Percentiles rank a stretch among this genome's conserved stretches.
Evolutionary conservation across 2,329 filamentous ascomycete genomes (phyloP).

Genomic region (Zymoseptoria pseudotritici): DNA sequence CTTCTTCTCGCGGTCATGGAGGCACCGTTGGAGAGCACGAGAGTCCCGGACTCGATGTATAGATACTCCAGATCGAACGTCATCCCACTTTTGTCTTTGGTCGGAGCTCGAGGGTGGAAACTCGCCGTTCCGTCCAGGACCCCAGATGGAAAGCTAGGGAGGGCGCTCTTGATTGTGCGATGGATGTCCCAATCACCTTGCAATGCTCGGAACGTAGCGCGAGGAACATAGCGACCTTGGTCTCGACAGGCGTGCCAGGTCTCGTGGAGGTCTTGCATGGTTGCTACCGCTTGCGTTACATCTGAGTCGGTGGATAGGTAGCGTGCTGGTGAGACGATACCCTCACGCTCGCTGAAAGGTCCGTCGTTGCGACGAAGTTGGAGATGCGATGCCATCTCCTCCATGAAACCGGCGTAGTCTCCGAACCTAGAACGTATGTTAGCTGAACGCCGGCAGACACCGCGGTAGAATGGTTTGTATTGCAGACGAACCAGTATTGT

Average conservation of each 20-base stretch:
- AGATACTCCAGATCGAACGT: slow-evolving; percentile 28
- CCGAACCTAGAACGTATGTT: slow-evolving; percentile 47
- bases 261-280: slow-evolving; percentile 40
- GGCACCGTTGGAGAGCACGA: slow-evolving; percentile 15
- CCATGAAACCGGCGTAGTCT: slow-evolving; percentile 70
- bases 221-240: slow-evolving; percentile 21
- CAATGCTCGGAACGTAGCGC: slow-evolving; percentile 26
- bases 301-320: slow-evolving; percentile 24
- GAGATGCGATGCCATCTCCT: slow-evolving; percentile 57
- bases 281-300: slow-evolving; percentile 36
- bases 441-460: background rate
- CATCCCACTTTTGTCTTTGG: slow-evolving; percentile 13
- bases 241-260: slow-evolving; percentile 19
- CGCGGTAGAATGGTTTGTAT: background rate
- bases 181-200: slow-evolving; percentile 27
- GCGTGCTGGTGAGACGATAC: slow-evolving; percentile 33
- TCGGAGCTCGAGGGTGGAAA: slow-evolving; percentile 26
- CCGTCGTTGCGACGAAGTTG: slow-evolving; percentile 41
- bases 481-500: slow-evolving; percentile 55
- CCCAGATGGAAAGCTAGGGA: slow-evolving; percentile 22
- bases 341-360: slow-evolving; percentile 43
- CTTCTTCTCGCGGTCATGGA: slow-evolving; percentile 54
- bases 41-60: slow-evolving; percentile 25
- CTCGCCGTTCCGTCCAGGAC: slow-evolving; percentile 22
- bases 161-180: slow-evolving; percentile 22